phyloP scores from a whole-genome alignment of 352 stramenopile species.

The Phytophthora sp. region DNA sequence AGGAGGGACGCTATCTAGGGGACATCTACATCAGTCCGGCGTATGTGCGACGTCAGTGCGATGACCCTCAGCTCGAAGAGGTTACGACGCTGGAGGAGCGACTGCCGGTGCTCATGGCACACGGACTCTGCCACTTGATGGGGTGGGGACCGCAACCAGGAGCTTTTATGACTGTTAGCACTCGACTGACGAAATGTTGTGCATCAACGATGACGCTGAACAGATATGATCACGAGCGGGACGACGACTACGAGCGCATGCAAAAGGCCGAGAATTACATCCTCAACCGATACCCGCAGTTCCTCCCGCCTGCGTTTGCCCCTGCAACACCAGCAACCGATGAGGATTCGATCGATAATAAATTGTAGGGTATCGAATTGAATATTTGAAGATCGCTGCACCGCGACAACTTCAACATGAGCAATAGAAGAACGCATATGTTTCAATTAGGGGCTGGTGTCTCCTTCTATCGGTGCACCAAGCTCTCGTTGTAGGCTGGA shows the following conservation, averaged over 20 bases:
- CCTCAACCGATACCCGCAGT: constrained; percentile 55
- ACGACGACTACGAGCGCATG: constrained; percentile 83
- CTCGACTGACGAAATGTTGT: constrained; percentile 16
- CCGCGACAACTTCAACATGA: constrained; percentile 17
- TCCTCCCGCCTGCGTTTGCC: constrained; percentile 43
- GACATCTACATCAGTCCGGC: constrained; percentile 87
- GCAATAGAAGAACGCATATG: constrained; percentile 22
- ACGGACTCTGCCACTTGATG: constrained; percentile 85
- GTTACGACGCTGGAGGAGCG: constrained; percentile 66
- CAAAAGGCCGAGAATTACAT: constrained; percentile 73
- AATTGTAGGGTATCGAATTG: constrained; percentile 2
- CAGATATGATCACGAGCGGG: constrained; percentile 84
- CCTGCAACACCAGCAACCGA: constrained; percentile 8
- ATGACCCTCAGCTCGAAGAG: constrained; percentile 59
- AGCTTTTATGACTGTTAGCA: not conserved
- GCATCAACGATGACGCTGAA: not conserved
- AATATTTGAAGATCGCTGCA: not conserved
- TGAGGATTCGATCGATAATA: constrained; percentile 4
- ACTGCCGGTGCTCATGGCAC: constrained; percentile 75
- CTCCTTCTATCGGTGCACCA: constrained; percentile 30
- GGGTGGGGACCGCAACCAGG: constrained; percentile 44
- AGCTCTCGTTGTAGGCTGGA: constrained; percentile 17
- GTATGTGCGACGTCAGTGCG: constrained; percentile 79
- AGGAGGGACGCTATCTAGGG: constrained; percentile 76
- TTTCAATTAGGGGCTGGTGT: constrained; percentile 19